Evolutionary conservation across 371 early-diverging fungal species (phyloP), one percentile per base, ranked within the genome.

Genomic region (Mortierella sp.): DNA sequence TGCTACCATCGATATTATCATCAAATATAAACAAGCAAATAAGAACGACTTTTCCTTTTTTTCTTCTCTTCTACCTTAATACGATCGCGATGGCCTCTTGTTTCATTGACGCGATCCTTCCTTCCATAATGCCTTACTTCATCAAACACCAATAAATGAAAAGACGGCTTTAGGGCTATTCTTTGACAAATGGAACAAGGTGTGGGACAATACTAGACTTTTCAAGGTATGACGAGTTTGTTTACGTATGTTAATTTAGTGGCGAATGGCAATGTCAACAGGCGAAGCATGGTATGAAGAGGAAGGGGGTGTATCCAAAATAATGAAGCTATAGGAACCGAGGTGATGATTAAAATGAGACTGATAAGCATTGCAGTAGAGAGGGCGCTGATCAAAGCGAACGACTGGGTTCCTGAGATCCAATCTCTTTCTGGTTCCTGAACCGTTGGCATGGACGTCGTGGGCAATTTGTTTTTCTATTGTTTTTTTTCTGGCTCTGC

Each of bases 21-120:
- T 67, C 40, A 67, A 67, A 67, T 71, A 61, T 34, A 61, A 34
- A 31, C 61, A 61, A 61, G 34, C 61, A 61, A 71, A 71, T 44
- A 46, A 50, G 72, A 71, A 48, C 26, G 53, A 46, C 31, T 50
- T 50, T 50, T 16, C 11, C 13, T 50, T 50, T 43, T 14, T 57
- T 43, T 57, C 61, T 46, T 48, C 43, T 40, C 43, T 72, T 73
- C 37, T 34, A 31, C 16, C 16, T 40, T 67, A 67, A 67, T 67
- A 16, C 43, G 67, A 67, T 67, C 37, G 40, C 67, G 37, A 26
- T 37, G 37, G 37, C n/a, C 3, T 8, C 8, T 21, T 37, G 9
- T 53, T 34, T 37, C 51, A 3, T 67, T 24, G 21, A 37, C 40
- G 40, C 40, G 24, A 37, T 67, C 67, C 9, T 67, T 24, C 21